Evolutionary conservation across 2,329 filamentous ascomycete genomes (phyloP).

Genomic region (Colletotrichum sp.): DNA sequence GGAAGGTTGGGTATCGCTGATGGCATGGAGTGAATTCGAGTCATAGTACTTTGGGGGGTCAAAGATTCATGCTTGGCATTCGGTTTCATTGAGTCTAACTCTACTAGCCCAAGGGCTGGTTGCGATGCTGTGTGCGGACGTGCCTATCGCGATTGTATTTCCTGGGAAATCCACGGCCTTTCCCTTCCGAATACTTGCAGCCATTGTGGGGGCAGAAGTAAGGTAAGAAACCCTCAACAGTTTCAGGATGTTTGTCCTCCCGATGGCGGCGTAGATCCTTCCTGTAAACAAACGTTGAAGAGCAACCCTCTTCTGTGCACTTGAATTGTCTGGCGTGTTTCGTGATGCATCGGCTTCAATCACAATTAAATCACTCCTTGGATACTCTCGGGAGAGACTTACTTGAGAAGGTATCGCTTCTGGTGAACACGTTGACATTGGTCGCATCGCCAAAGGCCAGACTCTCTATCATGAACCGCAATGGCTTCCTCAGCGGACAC

Average conservation of each 20-base stretch:
- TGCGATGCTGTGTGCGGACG: not conserved
- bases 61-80: not conserved
- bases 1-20: not conserved
- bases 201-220: not conserved
- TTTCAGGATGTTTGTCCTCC: not conserved
- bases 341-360: not conserved
- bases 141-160: not conserved
- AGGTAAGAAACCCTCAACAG: not conserved
- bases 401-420: not conserved
- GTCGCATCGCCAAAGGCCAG: not conserved
- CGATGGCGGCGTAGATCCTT: slow-evolving; percentile 12
- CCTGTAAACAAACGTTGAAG: not conserved
- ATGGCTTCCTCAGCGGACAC: not conserved
- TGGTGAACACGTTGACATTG: not conserved
- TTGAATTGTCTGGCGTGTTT: not conserved
- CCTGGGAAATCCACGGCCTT: not conserved
- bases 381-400: accelerated
- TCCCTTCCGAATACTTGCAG: not conserved
- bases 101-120: not conserved
- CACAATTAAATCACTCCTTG: not conserved
- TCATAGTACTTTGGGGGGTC: not conserved
- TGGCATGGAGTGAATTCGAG: not conserved
- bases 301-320: slow-evolving; percentile 1
- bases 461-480: not conserved
- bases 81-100: not conserved